These are phyloP conservation scores for Cutaneotrichosporon sp. DNA, from an alignment of 1,284 basidiomycete genomes.

Conservation along the genomic window DNA sequence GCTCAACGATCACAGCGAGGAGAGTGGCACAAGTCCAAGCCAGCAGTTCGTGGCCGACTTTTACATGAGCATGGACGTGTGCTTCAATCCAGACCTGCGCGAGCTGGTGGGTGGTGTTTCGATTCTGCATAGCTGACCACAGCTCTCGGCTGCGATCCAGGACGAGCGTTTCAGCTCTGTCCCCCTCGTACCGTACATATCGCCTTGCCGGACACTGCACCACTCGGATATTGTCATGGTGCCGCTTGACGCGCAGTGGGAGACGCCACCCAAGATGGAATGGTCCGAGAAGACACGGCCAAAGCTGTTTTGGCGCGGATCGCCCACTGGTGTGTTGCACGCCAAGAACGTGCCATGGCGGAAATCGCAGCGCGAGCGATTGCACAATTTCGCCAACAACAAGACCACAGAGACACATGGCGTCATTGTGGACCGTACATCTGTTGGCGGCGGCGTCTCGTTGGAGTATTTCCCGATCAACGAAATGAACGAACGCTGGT, in stretches of 20 bases:
- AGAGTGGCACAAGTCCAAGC: not conserved
- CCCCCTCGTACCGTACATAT: conserved; percentile 22
- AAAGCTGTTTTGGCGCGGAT: conserved; percentile 39
- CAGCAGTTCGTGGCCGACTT: conserved; percentile 40
- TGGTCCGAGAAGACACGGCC: conserved; percentile 42
- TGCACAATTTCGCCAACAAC: conserved; percentile 39
- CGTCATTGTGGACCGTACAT: conserved; percentile 19
- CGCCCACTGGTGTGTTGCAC: conserved; percentile 48
- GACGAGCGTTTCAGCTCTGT: conserved; percentile 11
- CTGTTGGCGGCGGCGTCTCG: conserved; percentile 6
- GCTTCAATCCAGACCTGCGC: conserved; percentile 37
- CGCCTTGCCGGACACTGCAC: conserved; percentile 13
- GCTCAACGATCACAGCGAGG: conserved; percentile 25
- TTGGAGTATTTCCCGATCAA: conserved; percentile 19
- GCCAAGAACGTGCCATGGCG: conserved; percentile 42
- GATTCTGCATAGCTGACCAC: not conserved
- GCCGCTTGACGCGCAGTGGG: conserved; percentile 34
- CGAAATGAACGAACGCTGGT: conserved; percentile 29
- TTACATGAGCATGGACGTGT: conserved; percentile 31
- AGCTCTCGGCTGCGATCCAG: conserved; percentile 12
- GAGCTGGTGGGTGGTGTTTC: conserved; percentile 20
- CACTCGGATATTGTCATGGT: conserved; percentile 37
- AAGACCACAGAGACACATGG: conserved; percentile 12
- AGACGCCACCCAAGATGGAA: conserved; percentile 1
- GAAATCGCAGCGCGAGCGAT: conserved; percentile 45